These are phyloP conservation scores for Corinectria fuckeliana DNA, from an alignment of 2,329 filamentous ascomycete genomes.

Conservation along the genomic window DNA sequence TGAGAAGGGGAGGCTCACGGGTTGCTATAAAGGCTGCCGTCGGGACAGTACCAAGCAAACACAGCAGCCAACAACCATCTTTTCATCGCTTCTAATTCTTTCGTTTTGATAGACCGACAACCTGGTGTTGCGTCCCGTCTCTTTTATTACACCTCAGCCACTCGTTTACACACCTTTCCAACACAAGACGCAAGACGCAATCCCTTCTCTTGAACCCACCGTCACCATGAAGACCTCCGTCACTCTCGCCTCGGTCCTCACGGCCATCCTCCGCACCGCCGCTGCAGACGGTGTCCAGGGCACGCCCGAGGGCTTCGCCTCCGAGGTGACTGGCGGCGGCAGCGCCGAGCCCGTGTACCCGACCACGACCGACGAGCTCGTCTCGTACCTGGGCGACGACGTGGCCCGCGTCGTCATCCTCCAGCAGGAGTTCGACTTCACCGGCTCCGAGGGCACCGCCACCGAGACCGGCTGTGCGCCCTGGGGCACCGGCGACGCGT, in stretches of 20 bases:
- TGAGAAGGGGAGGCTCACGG: neutral
- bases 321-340: conserved; percentile 67
- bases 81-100: neutral
- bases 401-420: conserved; percentile 62
- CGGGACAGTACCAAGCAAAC: neutral
- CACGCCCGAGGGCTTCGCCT: conserved; percentile 49
- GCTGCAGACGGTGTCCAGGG: conserved; percentile 38
- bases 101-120: neutral
- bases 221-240: neutral
- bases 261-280: neutral
- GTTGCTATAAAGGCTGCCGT: neutral
- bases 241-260: neutral
- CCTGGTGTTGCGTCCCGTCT: neutral
- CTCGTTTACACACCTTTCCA: neutral
- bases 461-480: conserved; percentile 62
- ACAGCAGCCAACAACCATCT: neutral
- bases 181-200: neutral
- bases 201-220: neutral
- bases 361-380: conserved; percentile 59
- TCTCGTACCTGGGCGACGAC: conserved; percentile 61
- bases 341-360: conserved; percentile 59
- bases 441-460: conserved; percentile 57
- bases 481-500: conserved; percentile 55
- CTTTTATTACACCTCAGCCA: too few relatives aligned
- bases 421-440: conserved; percentile 61